Evolutionary conservation across 306 rosid genomes (phyloP), one percentile per base, ranked within the genome.

Genomic region (Luffa acutangula): DNA sequence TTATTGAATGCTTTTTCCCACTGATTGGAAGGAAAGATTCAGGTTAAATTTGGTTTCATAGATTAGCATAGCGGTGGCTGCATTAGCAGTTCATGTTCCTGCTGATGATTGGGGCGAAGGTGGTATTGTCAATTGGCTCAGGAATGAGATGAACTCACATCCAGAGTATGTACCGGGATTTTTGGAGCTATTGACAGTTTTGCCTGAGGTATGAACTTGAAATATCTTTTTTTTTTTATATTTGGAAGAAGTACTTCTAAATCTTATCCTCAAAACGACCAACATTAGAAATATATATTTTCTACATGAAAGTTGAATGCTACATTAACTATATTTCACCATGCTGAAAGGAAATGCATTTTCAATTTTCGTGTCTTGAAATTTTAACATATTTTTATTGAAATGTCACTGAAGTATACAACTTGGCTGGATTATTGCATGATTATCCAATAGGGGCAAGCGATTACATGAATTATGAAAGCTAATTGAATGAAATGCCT

Each of bases 1-100:
- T 75, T 3, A 52, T 75, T 18, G 34, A 52, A 17, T 51, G 18
- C 53, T 20, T 20, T 59, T 59, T 20, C 15, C 51, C 15, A 42
- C 43, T 42, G 13, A 60, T 77, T 25, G 69, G 80, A 77, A 57
- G 80, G 48, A 54, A 10, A 7, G 52, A 17, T 76, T 51, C 41
- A 49, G 58, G 78, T 36, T 56, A 79, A 84, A 79, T 53, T 80
- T 65, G 85, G 76, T 76, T 80, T 31, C 83, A 80, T 88, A 96
- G 99, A 93, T 96, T 84, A 96, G 99, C 92, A 93, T 96, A 86
- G 99, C 98, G 9, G 98, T 96, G 77, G 99, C 98, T 88, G 99
- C 99, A 46, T 85, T 96, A 92, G 98, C 99, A 77, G 98, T 96
- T 80, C 96, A 96, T 64, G 99, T 96, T 87, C 91, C 96, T 71